Evolutionary conservation across 768 basidiomycete species (phyloP), one percentile per base, ranked within the genome.

Genomic region (Leccinellum albellum): DNA sequence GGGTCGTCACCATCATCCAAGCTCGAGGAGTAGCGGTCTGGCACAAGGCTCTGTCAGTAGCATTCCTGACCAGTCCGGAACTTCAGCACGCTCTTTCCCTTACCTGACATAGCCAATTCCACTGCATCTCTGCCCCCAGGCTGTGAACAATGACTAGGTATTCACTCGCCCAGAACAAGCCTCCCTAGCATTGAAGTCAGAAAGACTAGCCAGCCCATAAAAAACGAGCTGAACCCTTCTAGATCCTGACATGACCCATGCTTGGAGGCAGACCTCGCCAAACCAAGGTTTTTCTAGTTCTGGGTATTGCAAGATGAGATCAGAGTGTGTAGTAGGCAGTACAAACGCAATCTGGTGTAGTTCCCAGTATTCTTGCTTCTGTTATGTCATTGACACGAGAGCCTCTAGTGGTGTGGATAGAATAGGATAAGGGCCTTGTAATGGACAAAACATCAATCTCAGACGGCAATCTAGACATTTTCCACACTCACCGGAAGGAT

Each of bases 201-300:
- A 55, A 21, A 51, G 29, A n/a, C 10, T 31, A 3, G 13, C 13
- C 13, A 20, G 8, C 21, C 17, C n/a, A 4, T 33, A 21, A 31
- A 35, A 44, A 15, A 40, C 31, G 23, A 20, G 21, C 51, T 60
- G 20, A 51, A 72, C 79, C 71, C 66, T 76, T 63, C 56, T 75
- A 10, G 62, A 66, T 32, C 80, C 80, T 12, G 70, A 23, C 15
- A 71, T 69, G 24, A 74, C 70, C 80, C 81, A 83, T 6, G 76
- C 80, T 29, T 74, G 57, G 14, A 78, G 55, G 31, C 62, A 64
- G 21, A 82, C 50, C 47, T 64, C 63, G n/a, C 69, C 65, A 23
- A 82, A 70, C 7, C 61, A 58, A 50, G 76, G 60, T 42, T 64
- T 65, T 0, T 64, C 53, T 50, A 70, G 54, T 55, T 75, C 75